These are phyloP conservation scores for Stemphylium beticola DNA, from an alignment of 2,329 filamentous ascomycete species.

Conservation along the genomic window DNA sequence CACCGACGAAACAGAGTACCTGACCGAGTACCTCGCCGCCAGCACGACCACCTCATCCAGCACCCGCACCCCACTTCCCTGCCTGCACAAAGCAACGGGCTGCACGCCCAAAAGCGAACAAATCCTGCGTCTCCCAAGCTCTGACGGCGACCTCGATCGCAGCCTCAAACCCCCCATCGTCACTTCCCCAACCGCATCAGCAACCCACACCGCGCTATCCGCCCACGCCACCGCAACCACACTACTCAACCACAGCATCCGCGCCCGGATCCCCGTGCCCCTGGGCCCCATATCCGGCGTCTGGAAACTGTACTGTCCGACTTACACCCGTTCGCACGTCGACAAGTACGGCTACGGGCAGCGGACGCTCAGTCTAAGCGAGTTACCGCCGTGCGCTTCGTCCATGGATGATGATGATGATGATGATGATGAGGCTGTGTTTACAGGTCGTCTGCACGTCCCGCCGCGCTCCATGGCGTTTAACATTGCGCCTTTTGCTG, in stretches of 20 bases:
- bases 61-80: slow-evolving; percentile 20
- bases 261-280: slow-evolving; percentile 33
- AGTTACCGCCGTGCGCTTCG: too few species aligned
- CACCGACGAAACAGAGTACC: slow-evolving; percentile 29
- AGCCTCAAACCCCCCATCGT: neutral
- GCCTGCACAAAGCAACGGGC: slow-evolving; percentile 35
- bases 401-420: neutral
- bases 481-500: slow-evolving; percentile 21
- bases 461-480: slow-evolving; percentile 38
- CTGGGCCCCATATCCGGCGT: slow-evolving; percentile 30
- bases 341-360: slow-evolving; percentile 39
- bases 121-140: slow-evolving; percentile 21
- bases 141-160: slow-evolving; percentile 9
- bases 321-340: slow-evolving; percentile 30
- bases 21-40: slow-evolving; percentile 15
- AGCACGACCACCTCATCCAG: slow-evolving; percentile 17
- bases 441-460: slow-evolving; percentile 34
- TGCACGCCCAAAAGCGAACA: slow-evolving; percentile 37
- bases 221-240: slow-evolving; percentile 12
- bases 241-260: slow-evolving; percentile 26
- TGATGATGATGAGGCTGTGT: slow-evolving; percentile 4
- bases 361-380: slow-evolving; percentile 30
- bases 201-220: slow-evolving; percentile 3
- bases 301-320: slow-evolving; percentile 38
- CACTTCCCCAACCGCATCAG: slow-evolving; percentile 1